Evolutionary conservation across 2,329 filamentous ascomycete species (phyloP).

Genomic region (Lasiodiplodia hormozganensis): DNA sequence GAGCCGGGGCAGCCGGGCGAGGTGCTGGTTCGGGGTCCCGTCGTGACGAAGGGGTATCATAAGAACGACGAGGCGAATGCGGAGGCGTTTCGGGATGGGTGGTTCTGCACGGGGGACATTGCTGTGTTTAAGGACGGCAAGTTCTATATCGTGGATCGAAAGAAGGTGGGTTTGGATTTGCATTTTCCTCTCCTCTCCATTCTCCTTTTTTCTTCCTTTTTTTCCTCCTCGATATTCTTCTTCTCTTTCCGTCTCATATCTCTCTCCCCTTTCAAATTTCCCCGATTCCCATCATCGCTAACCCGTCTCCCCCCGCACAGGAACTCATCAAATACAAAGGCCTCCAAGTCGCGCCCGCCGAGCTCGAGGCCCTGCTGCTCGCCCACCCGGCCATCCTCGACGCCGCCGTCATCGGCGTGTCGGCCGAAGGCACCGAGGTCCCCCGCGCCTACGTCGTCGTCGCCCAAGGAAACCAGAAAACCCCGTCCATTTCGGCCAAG

Average conservation of each 20-base stretch:
- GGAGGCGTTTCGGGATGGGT: constrained; percentile 43
- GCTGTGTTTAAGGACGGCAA: constrained; percentile 44
- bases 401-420: constrained; percentile 55
- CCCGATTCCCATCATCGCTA: neutral
- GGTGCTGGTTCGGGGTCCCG: constrained; percentile 44
- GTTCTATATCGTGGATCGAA: constrained; percentile 53
- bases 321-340: constrained; percentile 60
- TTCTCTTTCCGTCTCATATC: neutral
- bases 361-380: constrained; percentile 55
- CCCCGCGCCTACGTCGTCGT: constrained; percentile 54
- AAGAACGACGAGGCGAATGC: constrained; percentile 42
- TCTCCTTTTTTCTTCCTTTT: too few species aligned
- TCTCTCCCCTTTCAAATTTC: neutral
- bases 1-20: constrained; percentile 42
- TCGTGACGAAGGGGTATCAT: constrained; percentile 48
- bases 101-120: constrained; percentile 50
- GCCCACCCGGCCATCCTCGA: constrained; percentile 51
- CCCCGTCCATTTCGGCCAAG: constrained; percentile 35
- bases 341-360: constrained; percentile 57
- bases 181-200: constrained; percentile 28
- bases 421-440: constrained; percentile 48
- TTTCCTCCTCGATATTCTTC: neutral
- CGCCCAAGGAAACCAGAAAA: constrained; percentile 33
- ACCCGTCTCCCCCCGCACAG: constrained; percentile 36
- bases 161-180: constrained; percentile 35